phyloP scores from a whole-genome alignment of 768 basidiomycete genomes.

The Rhizopogon vesiculosus region DNA sequence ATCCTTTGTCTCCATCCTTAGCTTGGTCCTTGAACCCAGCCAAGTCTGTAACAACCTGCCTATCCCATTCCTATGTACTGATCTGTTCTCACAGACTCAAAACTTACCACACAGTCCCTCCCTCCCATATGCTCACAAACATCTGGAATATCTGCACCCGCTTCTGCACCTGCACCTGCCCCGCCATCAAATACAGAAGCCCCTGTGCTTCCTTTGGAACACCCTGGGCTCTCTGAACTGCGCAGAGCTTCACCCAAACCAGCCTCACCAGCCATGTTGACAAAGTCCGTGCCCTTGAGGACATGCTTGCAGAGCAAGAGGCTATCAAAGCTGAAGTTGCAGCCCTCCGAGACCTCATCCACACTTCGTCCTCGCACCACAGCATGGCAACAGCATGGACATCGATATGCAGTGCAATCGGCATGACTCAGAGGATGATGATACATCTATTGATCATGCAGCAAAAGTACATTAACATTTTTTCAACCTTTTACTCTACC shows the following conservation, averaged over 20 bases:
- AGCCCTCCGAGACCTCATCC: conserved; percentile 66
- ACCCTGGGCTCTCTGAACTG: conserved; percentile 47
- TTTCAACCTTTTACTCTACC: too few relatives aligned
- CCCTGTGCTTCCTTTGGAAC: conserved; percentile 12
- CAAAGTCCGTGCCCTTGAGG: too few relatives aligned
- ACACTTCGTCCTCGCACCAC: conserved; percentile 28
- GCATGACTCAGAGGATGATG: conserved; percentile 54
- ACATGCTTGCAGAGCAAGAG: conserved; percentile 80
- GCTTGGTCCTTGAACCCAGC: too few relatives aligned
- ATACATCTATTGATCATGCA: too few relatives aligned
- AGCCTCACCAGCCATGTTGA: conserved; percentile 76
- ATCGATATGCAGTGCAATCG: conserved; percentile 7
- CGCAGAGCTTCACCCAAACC: conserved; percentile 80
- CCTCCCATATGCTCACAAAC: conserved; percentile 56
- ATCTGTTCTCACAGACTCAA: conserved; percentile 41
- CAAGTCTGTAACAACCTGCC: too few relatives aligned
- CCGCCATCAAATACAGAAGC: neutral
- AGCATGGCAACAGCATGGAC: conserved; percentile 9
- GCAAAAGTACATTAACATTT: too few relatives aligned
- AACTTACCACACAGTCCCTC: conserved; percentile 53
- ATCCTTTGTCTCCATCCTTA: too few relatives aligned
- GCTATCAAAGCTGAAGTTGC: conserved; percentile 73
- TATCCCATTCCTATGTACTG: conserved; percentile 2
- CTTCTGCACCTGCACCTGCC: conserved; percentile 17
- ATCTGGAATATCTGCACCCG: conserved; percentile 15